Evolutionary conservation across 495 filamentous ascomycete genomes (phyloP).

Genomic region (Melanomma pulvis-pyrius): DNA sequence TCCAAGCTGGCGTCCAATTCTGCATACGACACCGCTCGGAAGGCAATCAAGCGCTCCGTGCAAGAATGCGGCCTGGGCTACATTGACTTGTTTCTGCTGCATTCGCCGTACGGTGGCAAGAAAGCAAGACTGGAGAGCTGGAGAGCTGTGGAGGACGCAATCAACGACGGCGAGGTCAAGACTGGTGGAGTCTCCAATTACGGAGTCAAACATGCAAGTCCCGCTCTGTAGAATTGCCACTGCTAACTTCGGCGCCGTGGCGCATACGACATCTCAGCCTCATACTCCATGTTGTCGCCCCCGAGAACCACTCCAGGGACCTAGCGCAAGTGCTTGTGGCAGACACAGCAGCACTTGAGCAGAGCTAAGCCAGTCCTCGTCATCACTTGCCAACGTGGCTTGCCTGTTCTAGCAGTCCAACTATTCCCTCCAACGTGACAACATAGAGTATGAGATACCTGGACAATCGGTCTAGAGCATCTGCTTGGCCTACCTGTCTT

Average conservation of each 20-base stretch:
- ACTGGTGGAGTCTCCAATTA: constrained; percentile 69
- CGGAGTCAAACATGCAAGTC: constrained; percentile 64
- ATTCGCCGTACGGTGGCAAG: constrained; percentile 66
- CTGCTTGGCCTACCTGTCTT: neutral
- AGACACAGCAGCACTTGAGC: no score
- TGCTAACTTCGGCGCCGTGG: neutral
- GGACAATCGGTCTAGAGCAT: neutral
- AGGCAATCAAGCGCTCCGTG: constrained; percentile 59
- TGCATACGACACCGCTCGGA: constrained; percentile 59
- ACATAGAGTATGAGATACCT: constrained; percentile 1
- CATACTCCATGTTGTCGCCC: no score
- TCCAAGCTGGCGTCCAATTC: constrained; percentile 64
- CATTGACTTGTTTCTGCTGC: constrained; percentile 72
- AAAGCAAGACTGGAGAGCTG: constrained; percentile 62
- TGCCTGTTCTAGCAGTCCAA: no score
- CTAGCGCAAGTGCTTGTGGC: no score
- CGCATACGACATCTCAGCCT: no score
- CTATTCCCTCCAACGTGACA: no score
- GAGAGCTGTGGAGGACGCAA: constrained; percentile 67
- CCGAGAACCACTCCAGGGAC: no score
- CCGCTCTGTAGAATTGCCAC: neutral
- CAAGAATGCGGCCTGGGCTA: constrained; percentile 61
- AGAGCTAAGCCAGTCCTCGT: no score
- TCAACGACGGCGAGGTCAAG: constrained; percentile 60
- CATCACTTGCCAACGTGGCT: no score